Percentiles rank a stretch among this genome's conserved stretches.
phyloP scores from a whole-genome alignment of 176 grass and related monocot genomes.

The Zoysia japonica region DNA sequence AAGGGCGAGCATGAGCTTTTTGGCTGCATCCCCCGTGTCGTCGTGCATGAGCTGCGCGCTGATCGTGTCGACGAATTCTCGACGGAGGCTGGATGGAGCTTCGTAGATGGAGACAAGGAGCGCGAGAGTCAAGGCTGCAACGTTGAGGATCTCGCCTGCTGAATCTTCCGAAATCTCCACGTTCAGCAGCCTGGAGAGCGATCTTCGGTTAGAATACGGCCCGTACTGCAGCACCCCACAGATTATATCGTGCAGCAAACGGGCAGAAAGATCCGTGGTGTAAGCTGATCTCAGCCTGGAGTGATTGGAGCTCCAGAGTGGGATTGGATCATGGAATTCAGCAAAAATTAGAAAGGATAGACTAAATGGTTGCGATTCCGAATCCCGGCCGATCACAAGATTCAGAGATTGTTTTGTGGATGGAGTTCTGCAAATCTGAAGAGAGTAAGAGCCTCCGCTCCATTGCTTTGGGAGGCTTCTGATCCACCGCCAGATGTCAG shows the following conservation, averaged over 20 bases:
- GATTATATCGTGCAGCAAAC: slow-evolving; percentile 54
- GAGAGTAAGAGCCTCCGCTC: slow-evolving; percentile 27
- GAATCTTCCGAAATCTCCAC: slow-evolving; percentile 43
- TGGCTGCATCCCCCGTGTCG: slow-evolving; percentile 34
- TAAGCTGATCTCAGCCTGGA: slow-evolving; percentile 29
- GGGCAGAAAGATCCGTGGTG: slow-evolving; percentile 13
- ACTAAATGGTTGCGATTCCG: slow-evolving; percentile 23
- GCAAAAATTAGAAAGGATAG: slow-evolving; percentile 56
- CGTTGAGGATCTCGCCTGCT: slow-evolving; percentile 41
- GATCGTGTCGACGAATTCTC: slow-evolving; percentile 45
- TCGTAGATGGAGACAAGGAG: slow-evolving; percentile 74
- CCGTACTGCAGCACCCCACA: slow-evolving; percentile 59
- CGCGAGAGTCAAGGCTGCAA: slow-evolving; percentile 54
- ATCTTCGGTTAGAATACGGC: slow-evolving; percentile 27
- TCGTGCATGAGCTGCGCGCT: slow-evolving; percentile 14
- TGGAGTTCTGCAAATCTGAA: slow-evolving; percentile 47
- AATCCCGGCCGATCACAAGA: slow-evolving; percentile 32
- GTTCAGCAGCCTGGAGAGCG: slow-evolving; percentile 33
- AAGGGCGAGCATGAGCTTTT: slow-evolving; percentile 49
- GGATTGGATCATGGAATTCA: slow-evolving; percentile 36
- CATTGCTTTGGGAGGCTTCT: slow-evolving; percentile 45
- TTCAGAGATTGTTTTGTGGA: slow-evolving; percentile 46
- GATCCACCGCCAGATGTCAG: slow-evolving; percentile 56
- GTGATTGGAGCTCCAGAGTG: slow-evolving; percentile 58
- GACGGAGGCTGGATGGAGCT: slow-evolving; percentile 37